Percentiles rank a stretch among this genome's conserved stretches.
Conservation (phyloP, 1,284 basidiomycete genomes). For the Ceratobasidium sp. region DNA sequence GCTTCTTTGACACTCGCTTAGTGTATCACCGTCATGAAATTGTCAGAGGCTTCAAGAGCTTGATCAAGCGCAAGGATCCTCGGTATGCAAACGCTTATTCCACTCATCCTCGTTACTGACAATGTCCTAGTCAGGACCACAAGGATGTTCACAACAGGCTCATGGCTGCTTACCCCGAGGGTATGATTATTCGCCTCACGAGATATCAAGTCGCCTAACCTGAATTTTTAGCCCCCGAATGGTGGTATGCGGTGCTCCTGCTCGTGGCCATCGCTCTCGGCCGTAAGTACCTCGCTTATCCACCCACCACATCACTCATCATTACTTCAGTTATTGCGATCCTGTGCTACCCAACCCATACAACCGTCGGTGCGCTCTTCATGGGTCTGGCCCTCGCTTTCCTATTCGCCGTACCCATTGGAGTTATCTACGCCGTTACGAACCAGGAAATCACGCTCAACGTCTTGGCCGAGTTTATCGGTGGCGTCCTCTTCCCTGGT, state of each 20-base stretch:
- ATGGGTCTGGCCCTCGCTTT: constrained; percentile 47
- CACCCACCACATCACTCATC: neutral
- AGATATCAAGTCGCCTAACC: neutral
- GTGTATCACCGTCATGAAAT: constrained; percentile 54
- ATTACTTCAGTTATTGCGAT: constrained; percentile 1
- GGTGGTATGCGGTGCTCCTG: constrained; percentile 46
- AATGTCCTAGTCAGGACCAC: constrained; percentile 38
- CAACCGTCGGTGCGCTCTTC: constrained; percentile 43
- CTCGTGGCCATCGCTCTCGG: constrained; percentile 45
- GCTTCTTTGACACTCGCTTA: neutral
- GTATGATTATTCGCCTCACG: neutral
- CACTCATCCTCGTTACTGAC: too few relatives aligned
- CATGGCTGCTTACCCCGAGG: constrained; percentile 48
- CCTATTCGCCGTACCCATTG: constrained; percentile 44
- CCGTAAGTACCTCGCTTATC: constrained; percentile 20
- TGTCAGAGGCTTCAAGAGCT: constrained; percentile 47
- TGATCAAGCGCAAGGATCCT: constrained; percentile 43
- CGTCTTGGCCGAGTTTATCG: constrained; percentile 45
- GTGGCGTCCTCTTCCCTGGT: constrained; percentile 44
- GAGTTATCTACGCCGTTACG: constrained; percentile 42
- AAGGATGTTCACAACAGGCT: constrained; percentile 49
- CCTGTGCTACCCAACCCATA: constrained; percentile 47
- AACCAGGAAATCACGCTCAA: constrained; percentile 41
- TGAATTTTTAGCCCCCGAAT: constrained; percentile 46
- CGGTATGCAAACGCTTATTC: neutral